phyloP scores from a whole-genome alignment of 345 rosid genomes.

The Populus nigra region DNA sequence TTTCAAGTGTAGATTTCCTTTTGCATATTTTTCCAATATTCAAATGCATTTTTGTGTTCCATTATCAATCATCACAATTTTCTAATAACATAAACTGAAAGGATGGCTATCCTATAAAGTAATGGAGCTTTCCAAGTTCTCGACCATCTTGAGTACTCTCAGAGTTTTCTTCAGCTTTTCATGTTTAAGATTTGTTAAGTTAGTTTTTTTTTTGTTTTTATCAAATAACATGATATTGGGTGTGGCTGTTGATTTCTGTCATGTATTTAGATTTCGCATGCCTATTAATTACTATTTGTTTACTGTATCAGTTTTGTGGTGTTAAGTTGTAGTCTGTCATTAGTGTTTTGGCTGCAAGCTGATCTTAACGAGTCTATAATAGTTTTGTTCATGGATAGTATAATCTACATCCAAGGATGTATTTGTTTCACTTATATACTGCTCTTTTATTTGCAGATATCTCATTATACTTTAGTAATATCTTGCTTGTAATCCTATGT shows the following conservation, averaged over 20 bases:
- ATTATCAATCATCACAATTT: no score
- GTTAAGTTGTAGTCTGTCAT: background rate
- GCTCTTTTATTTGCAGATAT: background rate
- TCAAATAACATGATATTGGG: background rate
- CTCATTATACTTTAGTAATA: background rate
- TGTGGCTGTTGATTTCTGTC: background rate
- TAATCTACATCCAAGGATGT: conserved; percentile 1
- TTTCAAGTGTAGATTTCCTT: background rate
- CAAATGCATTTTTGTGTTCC: no score
- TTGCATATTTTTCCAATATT: background rate
- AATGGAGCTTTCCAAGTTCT: no score
- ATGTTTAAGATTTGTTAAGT: no score
- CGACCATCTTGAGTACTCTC: no score
- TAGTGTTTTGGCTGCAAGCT: conserved; percentile 2
- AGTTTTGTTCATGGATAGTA: background rate
- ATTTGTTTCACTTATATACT: background rate
- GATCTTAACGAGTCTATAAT: background rate
- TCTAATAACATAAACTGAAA: no score
- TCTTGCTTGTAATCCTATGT: conserved; percentile 20
- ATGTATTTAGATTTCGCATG: background rate
- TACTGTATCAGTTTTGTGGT: background rate
- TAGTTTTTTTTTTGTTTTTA: no score
- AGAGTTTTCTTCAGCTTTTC: background rate
- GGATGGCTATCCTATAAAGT: no score
- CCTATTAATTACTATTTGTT: background rate